Evolutionary conservation across 2,329 filamentous ascomycete species (phyloP), one percentile per base, ranked within the genome.

Genomic region (Corinectria fuckeliana): DNA sequence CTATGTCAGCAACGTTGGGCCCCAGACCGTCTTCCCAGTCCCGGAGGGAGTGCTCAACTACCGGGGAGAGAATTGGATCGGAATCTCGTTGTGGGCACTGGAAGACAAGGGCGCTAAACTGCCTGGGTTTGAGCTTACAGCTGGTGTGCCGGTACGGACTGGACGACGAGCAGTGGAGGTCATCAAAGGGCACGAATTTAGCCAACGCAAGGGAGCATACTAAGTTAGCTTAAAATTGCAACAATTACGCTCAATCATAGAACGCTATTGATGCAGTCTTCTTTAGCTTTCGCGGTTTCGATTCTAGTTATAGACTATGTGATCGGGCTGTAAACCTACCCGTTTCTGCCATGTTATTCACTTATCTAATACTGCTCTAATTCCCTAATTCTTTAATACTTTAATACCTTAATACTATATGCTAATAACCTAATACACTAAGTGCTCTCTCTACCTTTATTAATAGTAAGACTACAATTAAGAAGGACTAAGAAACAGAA

Each of bases 11-110:
- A 89, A 92, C 63, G 80, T 93, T n/a, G 91, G 91, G 0, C 91
- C 91, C 1, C 90, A 94, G 76, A 86, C 82, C 0, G 79, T 74
- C 2, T 93, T 88, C 71, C 89, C 89, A 1, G 90, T 93, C 0
- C 90, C 91, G 0, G 85, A 92, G 75, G 89, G 90, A 20, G 81
- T 93, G 20, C 77, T 92, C 50, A 83, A 93, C 70, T 90, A 92
- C 72, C 79, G 81, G 4, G 90, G 90, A 0, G 82, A 80, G 28
- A 94, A 94, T 66, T 90, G 85, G 74, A 68, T 93, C 5, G 89
- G 84, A 0, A 67, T 94, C 4, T 86, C 82, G 21, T 71, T 94
- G 14, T 93, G 90, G 91, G 85, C 87, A 0, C 77, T 89, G 53
- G 84, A 88, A 38, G 74, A 75, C 1, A 75, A 72, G 3, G 87